Conservation (phyloP, 352 stramenopile genomes). For the Phytophthora colocasiae region DNA sequence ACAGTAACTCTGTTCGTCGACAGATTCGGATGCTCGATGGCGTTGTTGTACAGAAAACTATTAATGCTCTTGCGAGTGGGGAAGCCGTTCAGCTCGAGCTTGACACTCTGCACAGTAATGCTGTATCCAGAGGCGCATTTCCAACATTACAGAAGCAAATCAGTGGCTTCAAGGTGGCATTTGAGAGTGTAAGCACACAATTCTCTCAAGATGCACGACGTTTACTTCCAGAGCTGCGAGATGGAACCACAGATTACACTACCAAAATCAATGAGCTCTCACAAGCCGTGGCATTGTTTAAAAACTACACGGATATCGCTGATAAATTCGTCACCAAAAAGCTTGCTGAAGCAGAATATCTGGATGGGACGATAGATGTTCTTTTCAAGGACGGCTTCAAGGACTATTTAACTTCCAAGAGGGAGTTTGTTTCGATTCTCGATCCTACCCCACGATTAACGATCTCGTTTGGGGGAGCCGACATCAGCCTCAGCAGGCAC, state of each 20-base stretch:
- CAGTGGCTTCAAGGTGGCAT: not conserved
- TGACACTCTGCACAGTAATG: not conserved
- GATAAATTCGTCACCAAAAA: not conserved
- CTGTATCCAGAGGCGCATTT: constrained; percentile 1
- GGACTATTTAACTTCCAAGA: not conserved
- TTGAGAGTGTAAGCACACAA: not conserved
- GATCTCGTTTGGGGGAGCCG: not conserved
- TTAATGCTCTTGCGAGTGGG: not conserved
- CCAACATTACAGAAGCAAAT: not conserved
- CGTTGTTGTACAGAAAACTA: not conserved
- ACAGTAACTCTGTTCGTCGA: not conserved
- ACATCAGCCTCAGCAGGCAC: not conserved
- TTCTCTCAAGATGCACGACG: not conserved
- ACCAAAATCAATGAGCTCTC: not conserved
- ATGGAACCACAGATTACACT: not conserved
- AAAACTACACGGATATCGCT: not conserved
- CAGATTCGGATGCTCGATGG: not conserved
- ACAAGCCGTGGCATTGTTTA: not conserved
- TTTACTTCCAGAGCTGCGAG: not conserved
- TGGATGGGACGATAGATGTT: not conserved
- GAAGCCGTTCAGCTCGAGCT: not conserved
- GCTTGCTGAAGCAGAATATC: not conserved
- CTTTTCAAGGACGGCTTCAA: not conserved
- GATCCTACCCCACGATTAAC: not conserved
- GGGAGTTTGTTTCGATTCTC: not conserved